Conservation (phyloP, 2,329 filamentous ascomycete species). For the Reticulascus tulasneorum region DNA sequence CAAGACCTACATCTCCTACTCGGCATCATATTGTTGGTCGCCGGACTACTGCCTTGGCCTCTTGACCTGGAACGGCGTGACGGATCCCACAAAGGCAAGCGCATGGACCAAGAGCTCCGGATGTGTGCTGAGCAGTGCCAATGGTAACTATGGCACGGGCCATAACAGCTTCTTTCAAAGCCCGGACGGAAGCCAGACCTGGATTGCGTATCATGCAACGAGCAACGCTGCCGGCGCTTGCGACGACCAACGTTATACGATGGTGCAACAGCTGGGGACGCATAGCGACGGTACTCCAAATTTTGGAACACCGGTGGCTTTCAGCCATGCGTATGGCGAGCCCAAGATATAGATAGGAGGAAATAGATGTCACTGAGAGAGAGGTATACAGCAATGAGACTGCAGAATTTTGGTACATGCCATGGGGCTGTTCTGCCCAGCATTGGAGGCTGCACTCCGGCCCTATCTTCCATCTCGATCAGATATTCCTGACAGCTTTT, state of each 20-base stretch:
- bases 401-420: too few relatives aligned
- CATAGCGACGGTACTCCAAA: slow-evolving; percentile 48
- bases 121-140: slow-evolving; percentile 46
- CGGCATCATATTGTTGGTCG: slow-evolving; percentile 55
- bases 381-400: too few relatives aligned
- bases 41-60: slow-evolving; percentile 49
- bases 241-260: slow-evolving; percentile 50
- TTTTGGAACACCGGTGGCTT: slow-evolving; percentile 34
- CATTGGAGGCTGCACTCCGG: too few relatives aligned
- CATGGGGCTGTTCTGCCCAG: too few relatives aligned
- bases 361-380: too few relatives aligned
- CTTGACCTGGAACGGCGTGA: slow-evolving; percentile 46
- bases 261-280: slow-evolving; percentile 45
- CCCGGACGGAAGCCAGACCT: slow-evolving; percentile 49
- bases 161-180: slow-evolving; percentile 57
- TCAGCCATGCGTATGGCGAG: slow-evolving; percentile 7
- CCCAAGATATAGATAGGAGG: too few relatives aligned
- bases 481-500: too few relatives aligned
- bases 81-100: slow-evolving; percentile 36
- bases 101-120: slow-evolving; percentile 50
- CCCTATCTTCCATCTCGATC: too few relatives aligned
- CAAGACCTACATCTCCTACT: slow-evolving; percentile 49
- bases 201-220: slow-evolving; percentile 55
- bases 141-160: slow-evolving; percentile 54
- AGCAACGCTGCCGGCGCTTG: slow-evolving; percentile 44